Conservation (phyloP, 2,329 filamentous ascomycete species). For the Chrysosporium queenslandicum region DNA sequence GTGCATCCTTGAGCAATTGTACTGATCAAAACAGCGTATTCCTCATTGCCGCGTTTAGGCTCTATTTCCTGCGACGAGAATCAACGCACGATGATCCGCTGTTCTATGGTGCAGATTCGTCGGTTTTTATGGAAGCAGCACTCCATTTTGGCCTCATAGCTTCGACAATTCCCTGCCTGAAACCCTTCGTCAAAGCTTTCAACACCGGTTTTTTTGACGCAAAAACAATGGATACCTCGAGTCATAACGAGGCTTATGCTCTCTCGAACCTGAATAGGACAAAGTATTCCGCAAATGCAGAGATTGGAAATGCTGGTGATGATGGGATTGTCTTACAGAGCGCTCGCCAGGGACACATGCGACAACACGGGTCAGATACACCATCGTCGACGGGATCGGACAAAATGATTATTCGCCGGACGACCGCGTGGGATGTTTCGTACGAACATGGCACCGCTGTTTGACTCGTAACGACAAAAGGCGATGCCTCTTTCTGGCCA, state of each 20-base stretch:
- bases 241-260: conserved; percentile 11
- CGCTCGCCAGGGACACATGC: background rate
- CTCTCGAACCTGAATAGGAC: conserved; percentile 11
- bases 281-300: conserved; percentile 1
- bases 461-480: background rate
- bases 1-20: background rate
- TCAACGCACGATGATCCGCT: conserved; percentile 9
- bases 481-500: background rate
- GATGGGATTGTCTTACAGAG: background rate
- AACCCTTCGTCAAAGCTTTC: conserved; percentile 18
- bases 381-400: conserved; percentile 14
- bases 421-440: conserved; percentile 16
- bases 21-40: conserved; percentile 13
- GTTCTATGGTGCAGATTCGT: conserved; percentile 15
- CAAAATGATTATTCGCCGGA: conserved; percentile 16
- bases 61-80: conserved; percentile 15
- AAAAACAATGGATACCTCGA: conserved; percentile 5
- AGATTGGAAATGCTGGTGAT: background rate
- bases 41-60: conserved; percentile 8
- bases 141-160: conserved; percentile 18
- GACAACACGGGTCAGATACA: background rate
- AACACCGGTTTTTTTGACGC: conserved; percentile 16
- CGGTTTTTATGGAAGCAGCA: conserved; percentile 14
- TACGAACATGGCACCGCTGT: conserved; percentile 6
- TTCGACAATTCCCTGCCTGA: conserved; percentile 17